A percentile compares a stretch with the other conserved stretches of the same genome.
phyloP scores from a whole-genome alignment of 305 asterid genomes.

The Ilex paraguariensis region DNA sequence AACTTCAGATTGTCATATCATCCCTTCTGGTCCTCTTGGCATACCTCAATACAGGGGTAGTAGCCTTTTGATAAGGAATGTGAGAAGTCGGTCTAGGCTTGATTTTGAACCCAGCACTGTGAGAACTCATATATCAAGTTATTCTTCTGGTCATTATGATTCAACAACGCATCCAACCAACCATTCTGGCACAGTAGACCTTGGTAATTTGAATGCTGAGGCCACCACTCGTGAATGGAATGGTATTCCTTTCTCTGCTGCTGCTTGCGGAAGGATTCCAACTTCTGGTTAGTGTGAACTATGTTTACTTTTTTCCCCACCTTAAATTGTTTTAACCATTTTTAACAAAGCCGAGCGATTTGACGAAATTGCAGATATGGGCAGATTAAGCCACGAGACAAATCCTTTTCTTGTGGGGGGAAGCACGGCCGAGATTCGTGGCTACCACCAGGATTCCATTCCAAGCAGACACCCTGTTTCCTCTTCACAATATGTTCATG shows the following conservation, averaged over 20 bases:
- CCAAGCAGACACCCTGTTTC: not conserved
- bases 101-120: conserved; percentile 1
- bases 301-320: not conserved
- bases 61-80: not conserved
- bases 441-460: not conserved
- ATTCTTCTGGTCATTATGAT: not conserved
- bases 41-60: not conserved
- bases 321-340: not conserved
- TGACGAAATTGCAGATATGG: not conserved
- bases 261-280: not conserved
- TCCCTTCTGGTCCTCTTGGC: not conserved
- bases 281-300: not conserved
- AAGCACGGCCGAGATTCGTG: not conserved
- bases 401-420: not conserved
- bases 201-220: not conserved
- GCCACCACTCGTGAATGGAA: not conserved
- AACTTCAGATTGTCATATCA: not conserved
- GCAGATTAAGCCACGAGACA: not conserved
- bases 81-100: not conserved
- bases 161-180: not conserved
- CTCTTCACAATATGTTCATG: not conserved
- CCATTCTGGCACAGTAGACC: not conserved
- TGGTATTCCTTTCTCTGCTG: too few relatives aligned
- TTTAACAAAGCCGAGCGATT: not conserved
- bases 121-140: not conserved